Percentiles rank a stretch among this genome's conserved stretches.
Evolutionary conservation across 306 rosid genomes (phyloP).

Genomic region (Prunus kanzakura): DNA sequence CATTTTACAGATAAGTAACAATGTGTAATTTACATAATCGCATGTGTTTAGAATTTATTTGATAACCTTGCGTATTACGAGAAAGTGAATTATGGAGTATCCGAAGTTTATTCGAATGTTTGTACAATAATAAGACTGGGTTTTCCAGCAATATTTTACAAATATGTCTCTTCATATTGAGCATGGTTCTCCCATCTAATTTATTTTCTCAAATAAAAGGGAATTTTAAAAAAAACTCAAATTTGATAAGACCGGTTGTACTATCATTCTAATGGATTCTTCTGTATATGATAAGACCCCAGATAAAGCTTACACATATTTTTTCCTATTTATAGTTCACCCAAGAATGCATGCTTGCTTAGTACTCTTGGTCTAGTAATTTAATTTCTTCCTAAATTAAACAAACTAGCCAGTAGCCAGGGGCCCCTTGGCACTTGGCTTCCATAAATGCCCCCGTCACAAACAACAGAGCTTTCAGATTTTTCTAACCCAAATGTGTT

Average conservation of each 20-base stretch:
- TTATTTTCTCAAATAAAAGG: neutral
- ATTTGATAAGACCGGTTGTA: neutral
- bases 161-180: too few species aligned
- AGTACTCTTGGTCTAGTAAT: neutral
- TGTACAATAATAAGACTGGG: too few species aligned
- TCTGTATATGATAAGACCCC: conserved; percentile 23
- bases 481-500: too few species aligned
- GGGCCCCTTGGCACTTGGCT: conserved; percentile 9
- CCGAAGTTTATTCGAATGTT: too few species aligned
- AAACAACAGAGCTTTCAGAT: too few species aligned
- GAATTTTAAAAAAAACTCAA: neutral
- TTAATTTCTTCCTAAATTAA: conserved; percentile 13
- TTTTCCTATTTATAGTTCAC: conserved; percentile 13
- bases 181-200: neutral
- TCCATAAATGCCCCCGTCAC: conserved; percentile 15
- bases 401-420: neutral
- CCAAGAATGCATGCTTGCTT: conserved; percentile 9
- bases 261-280: conserved; percentile 24
- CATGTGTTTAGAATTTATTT: neutral
- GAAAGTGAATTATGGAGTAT: neutral
- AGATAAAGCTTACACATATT: conserved; percentile 1
- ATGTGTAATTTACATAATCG: neutral
- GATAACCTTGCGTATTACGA: neutral
- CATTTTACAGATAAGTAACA: neutral
- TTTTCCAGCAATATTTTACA: too few species aligned